Conservation (phyloP, 257 asterid species). For the Solanum arcanum region DNA sequence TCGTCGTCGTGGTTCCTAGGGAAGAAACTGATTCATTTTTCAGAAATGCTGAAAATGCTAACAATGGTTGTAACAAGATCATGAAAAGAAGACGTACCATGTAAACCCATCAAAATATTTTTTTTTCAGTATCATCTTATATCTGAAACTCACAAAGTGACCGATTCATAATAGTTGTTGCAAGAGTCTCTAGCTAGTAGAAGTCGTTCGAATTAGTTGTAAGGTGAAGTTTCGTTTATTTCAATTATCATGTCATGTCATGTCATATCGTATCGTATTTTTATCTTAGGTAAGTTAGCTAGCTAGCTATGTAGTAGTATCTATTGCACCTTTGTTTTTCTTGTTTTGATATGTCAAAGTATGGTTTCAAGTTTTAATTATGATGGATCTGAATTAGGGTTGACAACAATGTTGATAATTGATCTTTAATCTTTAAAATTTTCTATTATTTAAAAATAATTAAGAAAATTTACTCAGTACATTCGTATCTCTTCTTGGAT, state of each 20-base stretch:
- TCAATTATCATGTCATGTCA: background rate
- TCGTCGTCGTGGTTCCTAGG: conserved; percentile 5
- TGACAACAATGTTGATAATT: background rate
- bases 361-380: background rate
- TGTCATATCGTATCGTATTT: background rate
- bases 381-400: background rate
- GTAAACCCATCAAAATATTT: background rate
- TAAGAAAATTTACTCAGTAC: fast-evolving
- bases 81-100: conserved; percentile 21
- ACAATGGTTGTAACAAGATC: background rate
- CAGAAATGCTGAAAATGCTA: background rate
- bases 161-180: background rate
- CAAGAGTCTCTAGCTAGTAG: background rate
- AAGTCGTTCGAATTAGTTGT: background rate
- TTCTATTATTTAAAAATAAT: too few species aligned
- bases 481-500: too few species aligned
- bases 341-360: background rate
- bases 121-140: background rate
- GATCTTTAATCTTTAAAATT: background rate
- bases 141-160: background rate
- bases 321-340: background rate
- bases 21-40: conserved; percentile 41
- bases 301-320: background rate
- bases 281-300: background rate
- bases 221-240: background rate